Percentiles rank a stretch among this genome's conserved stretches.
These are phyloP conservation scores for Globisporangium acanthophoron DNA, from an alignment of 352 stramenopile species.

Conservation along the genomic window DNA sequence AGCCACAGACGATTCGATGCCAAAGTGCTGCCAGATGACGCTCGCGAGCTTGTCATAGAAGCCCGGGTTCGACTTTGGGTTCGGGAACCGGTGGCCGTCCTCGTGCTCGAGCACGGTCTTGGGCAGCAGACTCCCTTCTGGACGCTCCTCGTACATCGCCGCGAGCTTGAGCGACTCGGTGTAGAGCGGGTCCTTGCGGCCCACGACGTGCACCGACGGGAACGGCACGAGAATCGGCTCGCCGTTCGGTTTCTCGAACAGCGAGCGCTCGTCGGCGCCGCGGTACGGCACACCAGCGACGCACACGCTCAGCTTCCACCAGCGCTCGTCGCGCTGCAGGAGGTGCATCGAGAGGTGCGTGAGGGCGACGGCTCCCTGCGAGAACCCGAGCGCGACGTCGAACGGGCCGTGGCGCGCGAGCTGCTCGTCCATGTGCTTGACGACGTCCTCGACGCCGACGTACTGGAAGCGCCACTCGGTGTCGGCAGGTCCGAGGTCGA, in stretches of 20 bases:
- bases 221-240: slow-evolving; percentile 34
- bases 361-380: slow-evolving; percentile 63
- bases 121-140: slow-evolving; percentile 8
- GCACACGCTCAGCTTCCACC: slow-evolving; percentile 52
- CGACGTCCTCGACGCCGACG: slow-evolving; percentile 29
- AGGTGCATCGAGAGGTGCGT: slow-evolving; percentile 61
- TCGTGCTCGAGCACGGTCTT: slow-evolving; percentile 35
- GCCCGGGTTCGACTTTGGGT: slow-evolving; percentile 8
- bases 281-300: slow-evolving; percentile 33
- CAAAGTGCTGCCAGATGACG: slow-evolving; percentile 15
- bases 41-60: slow-evolving; percentile 15
- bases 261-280: slow-evolving; percentile 29
- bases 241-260: slow-evolving; percentile 40
- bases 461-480: slow-evolving; percentile 15
- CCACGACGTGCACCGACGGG: slow-evolving; percentile 46
- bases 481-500: slow-evolving; percentile 1
- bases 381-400: slow-evolving; percentile 76
- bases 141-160: slow-evolving; percentile 30
- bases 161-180: slow-evolving; percentile 21
- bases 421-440: slow-evolving; percentile 58
- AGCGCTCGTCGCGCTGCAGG: slow-evolving; percentile 27
- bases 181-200: slow-evolving; percentile 28
- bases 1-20: not conserved
- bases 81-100: slow-evolving; percentile 33
- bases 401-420: slow-evolving; percentile 56